A percentile compares a stretch with the other conserved stretches of the same genome.
These are phyloP conservation scores for Hygrocybe coccinea DNA, from an alignment of 768 basidiomycete species.

Conservation along the genomic window DNA sequence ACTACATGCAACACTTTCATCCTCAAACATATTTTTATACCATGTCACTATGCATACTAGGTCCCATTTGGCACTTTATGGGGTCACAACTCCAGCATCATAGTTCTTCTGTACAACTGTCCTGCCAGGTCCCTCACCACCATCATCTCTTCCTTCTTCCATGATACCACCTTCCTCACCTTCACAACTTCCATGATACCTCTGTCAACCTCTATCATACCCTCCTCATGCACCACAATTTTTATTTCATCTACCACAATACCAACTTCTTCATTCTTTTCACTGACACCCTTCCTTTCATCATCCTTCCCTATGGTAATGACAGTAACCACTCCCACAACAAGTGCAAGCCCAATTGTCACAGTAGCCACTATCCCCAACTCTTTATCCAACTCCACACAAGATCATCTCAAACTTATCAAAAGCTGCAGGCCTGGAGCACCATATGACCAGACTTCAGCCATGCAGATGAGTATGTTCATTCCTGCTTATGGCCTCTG, in stretches of 20 bases:
- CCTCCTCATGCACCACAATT: constrained; percentile 12
- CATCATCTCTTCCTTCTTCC: constrained; percentile 28
- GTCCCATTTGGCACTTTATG: constrained; percentile 64
- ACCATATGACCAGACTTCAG: too few species aligned
- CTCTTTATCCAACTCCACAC: constrained; percentile 27
- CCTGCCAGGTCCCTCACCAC: constrained; percentile 22
- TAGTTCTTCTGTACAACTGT: constrained; percentile 13
- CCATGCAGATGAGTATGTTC: too few species aligned
- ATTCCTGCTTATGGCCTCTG: too few species aligned
- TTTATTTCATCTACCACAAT: constrained; percentile 13
- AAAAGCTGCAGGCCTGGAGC: too few species aligned
- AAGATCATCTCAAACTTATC: too few species aligned
- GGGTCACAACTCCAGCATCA: constrained; percentile 57
- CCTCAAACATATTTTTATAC: not conserved
- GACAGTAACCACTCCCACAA: constrained; percentile 4
- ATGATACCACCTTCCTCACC: constrained; percentile 21
- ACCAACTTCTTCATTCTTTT: constrained; percentile 14
- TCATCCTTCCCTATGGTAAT: constrained; percentile 29
- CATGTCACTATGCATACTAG: constrained; percentile 31
- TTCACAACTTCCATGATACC: constrained; percentile 16
- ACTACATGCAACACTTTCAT: too few species aligned
- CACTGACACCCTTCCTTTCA: constrained; percentile 25
- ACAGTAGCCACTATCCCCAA: constrained; percentile 7
- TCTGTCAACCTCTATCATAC: constrained; percentile 19
- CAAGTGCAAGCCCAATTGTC: constrained; percentile 9